Percentiles rank a stretch among this genome's conserved stretches.
Conservation (phyloP, 768 basidiomycete species). For the Boletus rubescentipes region DNA sequence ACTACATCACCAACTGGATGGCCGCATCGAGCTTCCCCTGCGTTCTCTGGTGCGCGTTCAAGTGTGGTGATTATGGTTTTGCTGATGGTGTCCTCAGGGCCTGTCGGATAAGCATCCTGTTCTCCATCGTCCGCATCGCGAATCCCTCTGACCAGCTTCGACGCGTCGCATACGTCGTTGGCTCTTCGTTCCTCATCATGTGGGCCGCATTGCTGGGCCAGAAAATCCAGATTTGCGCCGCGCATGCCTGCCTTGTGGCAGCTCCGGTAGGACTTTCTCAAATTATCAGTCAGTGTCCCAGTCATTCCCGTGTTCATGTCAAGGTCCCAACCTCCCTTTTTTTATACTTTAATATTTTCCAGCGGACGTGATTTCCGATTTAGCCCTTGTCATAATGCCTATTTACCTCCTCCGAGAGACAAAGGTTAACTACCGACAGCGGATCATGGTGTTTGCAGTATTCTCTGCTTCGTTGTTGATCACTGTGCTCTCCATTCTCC, state of each 20-base stretch:
- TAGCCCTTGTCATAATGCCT: conserved; percentile 16
- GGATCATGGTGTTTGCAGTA: conserved; percentile 15
- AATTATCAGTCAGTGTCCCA: conserved; percentile 20
- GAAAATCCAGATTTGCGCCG: conserved; percentile 8
- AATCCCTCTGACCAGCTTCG: conserved; percentile 10
- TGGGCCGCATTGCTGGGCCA: conserved; percentile 23
- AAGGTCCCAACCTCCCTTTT: neutral
- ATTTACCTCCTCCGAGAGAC: conserved; percentile 10
- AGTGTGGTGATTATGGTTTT: neutral
- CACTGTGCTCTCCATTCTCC: conserved; percentile 19
- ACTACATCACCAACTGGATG: conserved; percentile 11
- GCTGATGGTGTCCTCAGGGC: conserved; percentile 16
- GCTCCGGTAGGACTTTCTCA: conserved; percentile 13
- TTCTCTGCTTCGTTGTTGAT: conserved; percentile 23
- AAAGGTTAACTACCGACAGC: conserved; percentile 9
- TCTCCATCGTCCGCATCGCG: conserved; percentile 21
- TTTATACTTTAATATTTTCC: neutral
- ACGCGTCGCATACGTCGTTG: conserved; percentile 3
- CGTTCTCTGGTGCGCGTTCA: conserved; percentile 22
- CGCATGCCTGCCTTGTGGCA: neutral
- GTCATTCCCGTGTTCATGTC: neutral
- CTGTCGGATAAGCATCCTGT: conserved; percentile 24
- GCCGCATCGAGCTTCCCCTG: conserved; percentile 10
- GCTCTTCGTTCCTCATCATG: conserved; percentile 22
- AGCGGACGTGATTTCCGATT: conserved; percentile 25